Evolutionary conservation across 75 land plant genomes (phyloP), one percentile per base, ranked within the genome.

Genomic region (Selaginella tamariscina): DNA sequence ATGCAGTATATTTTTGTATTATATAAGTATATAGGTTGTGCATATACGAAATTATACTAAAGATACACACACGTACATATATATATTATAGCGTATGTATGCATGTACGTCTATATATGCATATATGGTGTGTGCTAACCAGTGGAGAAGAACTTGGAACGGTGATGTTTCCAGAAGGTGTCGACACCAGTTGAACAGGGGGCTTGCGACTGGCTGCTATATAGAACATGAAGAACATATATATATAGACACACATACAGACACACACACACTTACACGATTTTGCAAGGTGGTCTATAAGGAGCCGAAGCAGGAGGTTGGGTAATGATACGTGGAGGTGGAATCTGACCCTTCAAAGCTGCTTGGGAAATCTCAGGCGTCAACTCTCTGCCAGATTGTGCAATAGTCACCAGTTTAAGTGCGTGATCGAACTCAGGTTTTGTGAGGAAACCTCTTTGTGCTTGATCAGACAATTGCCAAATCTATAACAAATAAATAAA

Each of bases 341-440:
- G 62, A n/a, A 59, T 59, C 21, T 59, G 62, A 8, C 26, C 62
- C 21, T 2, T 5, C 27, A 59, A 26, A 8, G 62, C 62, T 5
- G 23, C 26, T 59, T n/a, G 5, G 23, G 26, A 21, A n/a, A 59
- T 27, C 21, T 59, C 62, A 5, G 62, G 26, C 5, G 62, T 59
- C 8, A 59, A 26, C 21, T 59, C 62, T 27, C 62, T 59, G 8
- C 62, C 62, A 59, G 62, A 59, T n/a, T 59, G 62, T n/a, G 62
- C 62, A 8, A 59, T 23, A 23, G 23, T 59, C 18, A 59, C 62
- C 9, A 59, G 62, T n/a, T 27, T 59, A 8, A 59, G 21, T n/a
- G 62, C 62, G 26, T 59, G 23, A n/a, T 9, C 8, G 21, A 59
- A 59, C 62, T 59, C 62, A 9, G 62, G 62, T n/a, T 59, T 59